These are phyloP conservation scores for Pinus albicaulis DNA, from an alignment of 75 land plant genomes.

Conservation along the genomic window DNA sequence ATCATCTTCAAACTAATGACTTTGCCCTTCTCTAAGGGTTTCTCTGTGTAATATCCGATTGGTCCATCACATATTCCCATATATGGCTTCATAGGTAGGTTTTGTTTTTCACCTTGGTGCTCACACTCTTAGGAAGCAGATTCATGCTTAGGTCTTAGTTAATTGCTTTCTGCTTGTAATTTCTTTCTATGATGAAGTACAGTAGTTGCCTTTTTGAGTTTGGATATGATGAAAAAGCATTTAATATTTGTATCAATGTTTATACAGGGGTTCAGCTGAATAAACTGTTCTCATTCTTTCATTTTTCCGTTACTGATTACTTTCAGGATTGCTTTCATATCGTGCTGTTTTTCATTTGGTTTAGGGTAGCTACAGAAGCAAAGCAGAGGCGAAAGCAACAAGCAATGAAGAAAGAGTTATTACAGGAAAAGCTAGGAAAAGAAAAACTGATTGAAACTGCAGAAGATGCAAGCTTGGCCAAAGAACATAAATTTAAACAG, in stretches of 20 bases:
- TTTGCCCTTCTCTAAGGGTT: too few relatives aligned
- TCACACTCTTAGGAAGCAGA: neutral
- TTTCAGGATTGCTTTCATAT: neutral
- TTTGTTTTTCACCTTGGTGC: neutral
- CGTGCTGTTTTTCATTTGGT: neutral
- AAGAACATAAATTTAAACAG: neutral
- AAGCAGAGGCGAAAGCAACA: constrained; percentile 1
- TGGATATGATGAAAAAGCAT: neutral
- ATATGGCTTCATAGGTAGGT: neutral
- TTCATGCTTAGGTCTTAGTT: constrained; percentile 2
- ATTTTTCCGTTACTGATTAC: neutral
- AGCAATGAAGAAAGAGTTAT: neutral
- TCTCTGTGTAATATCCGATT: too few relatives aligned
- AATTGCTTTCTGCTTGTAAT: neutral
- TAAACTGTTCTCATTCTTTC: neutral
- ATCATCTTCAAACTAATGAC: too few relatives aligned
- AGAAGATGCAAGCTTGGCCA: neutral
- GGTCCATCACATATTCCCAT: neutral
- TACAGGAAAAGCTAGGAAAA: neutral
- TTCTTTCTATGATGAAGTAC: neutral
- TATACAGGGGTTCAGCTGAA: too few relatives aligned
- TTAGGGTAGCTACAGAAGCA: constrained; percentile 9
- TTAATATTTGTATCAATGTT: neutral
- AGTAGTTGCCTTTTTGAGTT: neutral
- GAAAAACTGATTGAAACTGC: neutral